Base-by-base conservation (phyloP, 257 asterid species). In the Salvia miltiorrhiza region DNA sequence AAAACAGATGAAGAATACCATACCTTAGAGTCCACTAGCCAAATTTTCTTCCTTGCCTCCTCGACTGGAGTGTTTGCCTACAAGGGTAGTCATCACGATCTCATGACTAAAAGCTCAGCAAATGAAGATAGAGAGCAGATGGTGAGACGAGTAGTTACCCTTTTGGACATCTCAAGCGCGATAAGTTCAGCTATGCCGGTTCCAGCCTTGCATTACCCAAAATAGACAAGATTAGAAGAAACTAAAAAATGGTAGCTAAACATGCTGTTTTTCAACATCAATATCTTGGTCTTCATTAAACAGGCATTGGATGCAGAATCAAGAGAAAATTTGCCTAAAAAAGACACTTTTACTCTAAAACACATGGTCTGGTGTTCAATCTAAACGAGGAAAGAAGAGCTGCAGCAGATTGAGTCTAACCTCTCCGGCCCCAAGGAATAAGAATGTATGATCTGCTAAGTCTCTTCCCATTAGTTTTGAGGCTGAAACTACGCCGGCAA, bases 341-440 rank as follows among this genome's bases (percentile, higher is more conserved):
- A 19, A 39, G 39, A 53, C 13, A 23, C 35, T 30, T 30, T 30
- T 24, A 37, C 35, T 35, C 3, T 19, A 37, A 49, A 12, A 66
- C 21, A 32, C 35, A 50, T 13, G 26, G 20, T 66, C 41, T n/a
- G n/a, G n/a, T n/a, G n/a, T n/a, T n/a, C n/a, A 69, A 37, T 54
- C 67, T 56, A 19, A 47, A 68, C 23, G 48, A 55, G 19, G 47
- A 67, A 44, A 32, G 52, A 44, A 21, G 28, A 57, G 61, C 11
- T 4, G 23, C 50, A 66, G 9, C 50, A 61, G 17, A 73, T 62
- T 49, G 35, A 52, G 39, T 50, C 78, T 43, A 45, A 92, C 98
- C 98, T 89, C 98, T 76, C 98, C 98, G 35, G 98, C 98, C n/a
- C 98, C 98, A 70, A 89, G 80, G 86, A 92, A 92, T 71, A 92